Evolutionary conservation across 495 filamentous ascomycete species (phyloP).

Genomic region (Annulohypoxylon stygium): DNA sequence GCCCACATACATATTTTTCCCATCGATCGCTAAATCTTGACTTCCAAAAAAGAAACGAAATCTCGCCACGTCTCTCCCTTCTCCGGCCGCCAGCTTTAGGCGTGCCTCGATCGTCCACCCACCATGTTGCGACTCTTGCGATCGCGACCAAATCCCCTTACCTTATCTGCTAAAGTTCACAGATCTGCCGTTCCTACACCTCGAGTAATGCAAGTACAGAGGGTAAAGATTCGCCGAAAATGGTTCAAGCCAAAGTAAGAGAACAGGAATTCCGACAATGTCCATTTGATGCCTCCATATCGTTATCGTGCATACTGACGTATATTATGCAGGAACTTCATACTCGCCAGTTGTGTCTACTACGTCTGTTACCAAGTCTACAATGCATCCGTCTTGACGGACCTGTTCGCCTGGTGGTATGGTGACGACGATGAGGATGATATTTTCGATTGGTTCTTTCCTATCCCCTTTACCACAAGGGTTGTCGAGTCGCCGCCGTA

Average conservation of each 20-base stretch:
- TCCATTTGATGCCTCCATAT: not conserved
- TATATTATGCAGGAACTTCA: slow-evolving; percentile 32
- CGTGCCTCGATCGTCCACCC: slow-evolving; percentile 49
- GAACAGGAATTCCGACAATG: not conserved
- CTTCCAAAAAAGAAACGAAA: not conserved
- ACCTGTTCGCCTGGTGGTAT: slow-evolving; percentile 31
- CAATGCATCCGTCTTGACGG: slow-evolving; percentile 52
- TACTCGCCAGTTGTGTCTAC: slow-evolving; percentile 56
- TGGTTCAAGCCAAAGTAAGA: slow-evolving; percentile 47
- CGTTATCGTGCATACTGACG: slow-evolving; percentile 14
- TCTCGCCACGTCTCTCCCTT: slow-evolving; percentile 19
- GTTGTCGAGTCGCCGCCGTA: slow-evolving; percentile 63
- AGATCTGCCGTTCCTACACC: slow-evolving; percentile 23
- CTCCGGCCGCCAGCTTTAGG: slow-evolving; percentile 54
- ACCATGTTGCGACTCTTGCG: slow-evolving; percentile 56
- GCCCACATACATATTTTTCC: not conserved
- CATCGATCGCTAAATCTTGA: not conserved
- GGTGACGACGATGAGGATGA: slow-evolving; percentile 52
- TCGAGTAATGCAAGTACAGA: slow-evolving; percentile 46
- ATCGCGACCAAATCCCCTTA: slow-evolving; percentile 38
- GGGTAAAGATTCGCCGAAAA: slow-evolving; percentile 50
- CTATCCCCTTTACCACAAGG: slow-evolving; percentile 67
- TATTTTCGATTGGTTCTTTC: slow-evolving; percentile 68
- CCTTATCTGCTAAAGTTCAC: slow-evolving; percentile 31
- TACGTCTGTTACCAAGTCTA: slow-evolving; percentile 56